Evolutionary conservation across 495 filamentous ascomycete species (phyloP), one percentile per base, ranked within the genome.

Genomic region (Aspergillus nidulans): DNA sequence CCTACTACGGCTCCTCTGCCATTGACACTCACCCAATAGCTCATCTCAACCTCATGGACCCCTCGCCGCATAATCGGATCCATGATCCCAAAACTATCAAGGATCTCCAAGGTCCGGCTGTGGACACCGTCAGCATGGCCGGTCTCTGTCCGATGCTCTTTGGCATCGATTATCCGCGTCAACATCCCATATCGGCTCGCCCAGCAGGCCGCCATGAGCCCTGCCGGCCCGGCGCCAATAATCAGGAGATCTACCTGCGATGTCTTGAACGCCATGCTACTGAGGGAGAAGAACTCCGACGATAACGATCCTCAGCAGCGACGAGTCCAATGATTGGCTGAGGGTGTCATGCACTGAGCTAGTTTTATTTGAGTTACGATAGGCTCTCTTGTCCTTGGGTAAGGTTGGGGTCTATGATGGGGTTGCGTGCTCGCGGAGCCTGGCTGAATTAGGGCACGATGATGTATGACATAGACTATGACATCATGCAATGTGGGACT

Each of bases 31-130:
- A 53, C 50, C 50, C 50, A 53, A 19, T 53, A 46, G 23, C 40
- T 38, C 41, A 53, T 53, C 41, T 53, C 50, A 42, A 32, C 19
- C 28, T 45, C 40, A 18, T 25, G 41, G 16, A 46, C 41, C 9
- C 34, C 34, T 10, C 20, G 21, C 16, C 41, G n/a, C 10, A 46
- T n/a, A 15, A 49, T 36, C 16, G 46, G 28, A 32, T 47, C 44
- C 7, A 47, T 26, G 15, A 47, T 34, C 18, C 25, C 25, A 26
- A 47, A 47, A 26, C 44, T 47, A 32, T 32, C 44, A 26, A 47
- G 16, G 26, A 47, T 32, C 25, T 47, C 44, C 23, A 46, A n/a
- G 12, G 43, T 46, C 12, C 43, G 43, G 23, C 43, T 46, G 23
- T 46, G 43, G 24, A 46, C 30, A 12, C 43, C 43, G 23, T 46